Evolutionary conservation across 2,329 filamentous ascomycete genomes (phyloP), one percentile per base, ranked within the genome.

Genomic region (Aureobasidium sp.): DNA sequence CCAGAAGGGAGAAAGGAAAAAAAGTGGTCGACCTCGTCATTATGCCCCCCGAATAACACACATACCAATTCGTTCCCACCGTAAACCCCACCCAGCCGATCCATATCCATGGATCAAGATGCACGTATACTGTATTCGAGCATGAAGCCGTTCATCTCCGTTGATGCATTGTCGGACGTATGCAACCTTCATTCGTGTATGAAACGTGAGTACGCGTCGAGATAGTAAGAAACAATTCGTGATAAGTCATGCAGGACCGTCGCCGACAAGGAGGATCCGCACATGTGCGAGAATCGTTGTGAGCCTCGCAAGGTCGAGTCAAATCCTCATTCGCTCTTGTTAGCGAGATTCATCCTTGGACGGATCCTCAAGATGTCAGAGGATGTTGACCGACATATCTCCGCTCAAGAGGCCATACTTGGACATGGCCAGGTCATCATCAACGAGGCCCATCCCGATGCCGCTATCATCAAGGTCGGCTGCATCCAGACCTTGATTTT

Each of bases 401-500:
- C 45, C 47, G 5, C 36, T 39, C 57, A 51, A 44, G 47, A 66
- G 34, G 9, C 62, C 61, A 39, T 64, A 66, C 36, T 64, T 66
- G 49, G 64, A 41, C 42, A 66, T 51, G 15, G 47, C 63, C 36
- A 72, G 61, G 22, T 72, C 68, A 15, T 74, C 73, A 27, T 75
- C 72, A 63, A 72, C 69, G 29, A 75, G 63, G 34, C 66, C 67
- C 70, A 75, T 71, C 27, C 72, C 72, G 44, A 75, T 74, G 22
- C 73, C 73, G 51, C 71, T 73, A 64, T 75, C 73, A 61, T 75
- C 73, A 31, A 74, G 68, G 63, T 75, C 72, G 7, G 67, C 58
- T 36, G 72, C 70, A 39, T 69, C 51, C 5, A 52, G 58, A 52
- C 58, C 58, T n/a, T 62, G 48, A 14, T 22, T 44, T 25, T 62